These are phyloP conservation scores for Geranium brycei DNA, from an alignment of 345 rosid genomes.

Conservation along the genomic window DNA sequence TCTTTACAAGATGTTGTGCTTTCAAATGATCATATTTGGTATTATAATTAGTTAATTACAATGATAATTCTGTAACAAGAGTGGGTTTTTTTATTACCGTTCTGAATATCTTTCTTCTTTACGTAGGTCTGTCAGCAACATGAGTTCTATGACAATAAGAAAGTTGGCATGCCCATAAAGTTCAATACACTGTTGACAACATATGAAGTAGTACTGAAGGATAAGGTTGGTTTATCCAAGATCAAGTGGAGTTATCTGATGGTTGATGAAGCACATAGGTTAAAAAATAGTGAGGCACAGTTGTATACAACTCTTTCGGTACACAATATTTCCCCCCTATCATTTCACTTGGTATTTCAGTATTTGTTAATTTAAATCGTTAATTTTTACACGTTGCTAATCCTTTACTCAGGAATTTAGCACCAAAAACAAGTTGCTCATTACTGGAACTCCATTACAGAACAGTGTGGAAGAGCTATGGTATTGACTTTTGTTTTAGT, in stretches of 20 bases:
- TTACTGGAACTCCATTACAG: constrained; percentile 97
- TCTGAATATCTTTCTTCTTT: constrained; percentile 6
- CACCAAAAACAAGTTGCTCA: constrained; percentile 92
- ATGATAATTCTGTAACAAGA: background rate
- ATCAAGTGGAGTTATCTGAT: constrained; percentile 93
- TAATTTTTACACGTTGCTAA: constrained; percentile 8
- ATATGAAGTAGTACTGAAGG: constrained; percentile 95
- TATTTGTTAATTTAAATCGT: constrained; percentile 9
- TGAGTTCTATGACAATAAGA: constrained; percentile 82
- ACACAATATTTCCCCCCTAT: constrained; percentile 12
- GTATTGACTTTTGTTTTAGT: constrained; percentile 24
- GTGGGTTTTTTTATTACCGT: no score
- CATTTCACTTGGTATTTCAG: constrained; percentile 3
- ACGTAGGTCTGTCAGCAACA: constrained; percentile 90
- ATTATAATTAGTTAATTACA: background rate
- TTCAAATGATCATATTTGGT: background rate
- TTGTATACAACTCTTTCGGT: constrained; percentile 88
- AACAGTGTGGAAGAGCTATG: constrained; percentile 99
- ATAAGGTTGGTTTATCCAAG: constrained; percentile 82
- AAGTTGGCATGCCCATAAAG: constrained; percentile 71
- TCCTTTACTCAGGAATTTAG: constrained; percentile 63
- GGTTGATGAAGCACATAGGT: constrained; percentile 99
- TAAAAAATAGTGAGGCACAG: constrained; percentile 99
- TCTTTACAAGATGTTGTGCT: background rate
- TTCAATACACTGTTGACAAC: constrained; percentile 84